phyloP scores from a whole-genome alignment of 495 filamentous ascomycete species.

The Aspergillus carlsbadensis region DNA sequence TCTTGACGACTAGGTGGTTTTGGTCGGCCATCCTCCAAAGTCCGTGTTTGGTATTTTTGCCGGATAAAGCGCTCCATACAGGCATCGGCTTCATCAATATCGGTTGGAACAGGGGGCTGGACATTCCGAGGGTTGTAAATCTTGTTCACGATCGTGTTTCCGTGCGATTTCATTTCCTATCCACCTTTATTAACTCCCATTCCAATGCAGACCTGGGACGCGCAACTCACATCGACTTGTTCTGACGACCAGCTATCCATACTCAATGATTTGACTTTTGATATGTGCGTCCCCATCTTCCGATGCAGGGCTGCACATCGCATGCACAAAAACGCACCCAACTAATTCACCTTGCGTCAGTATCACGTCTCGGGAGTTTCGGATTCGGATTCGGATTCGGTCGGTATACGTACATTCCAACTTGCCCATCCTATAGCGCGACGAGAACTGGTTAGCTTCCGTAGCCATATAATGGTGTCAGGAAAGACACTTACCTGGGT shows the following conservation, averaged over 20 bases:
- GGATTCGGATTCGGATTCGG: not conserved
- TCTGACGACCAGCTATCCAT: slow-evolving; percentile 97
- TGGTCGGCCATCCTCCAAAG: slow-evolving; percentile 53
- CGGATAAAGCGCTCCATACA: slow-evolving; percentile 93
- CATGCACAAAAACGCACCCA: slow-evolving; percentile 97
- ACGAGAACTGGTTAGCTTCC: slow-evolving; percentile 7
- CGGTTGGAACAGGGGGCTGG: slow-evolving; percentile 78
- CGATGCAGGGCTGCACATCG: slow-evolving; percentile 94
- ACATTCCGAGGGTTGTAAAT: slow-evolving; percentile 82
- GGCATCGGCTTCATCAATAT: slow-evolving; percentile 86
- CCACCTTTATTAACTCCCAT: slow-evolving; percentile 20
- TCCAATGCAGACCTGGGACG: not conserved
- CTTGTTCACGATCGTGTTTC: slow-evolving; percentile 82
- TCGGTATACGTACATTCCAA: slow-evolving; percentile 78
- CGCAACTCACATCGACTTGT: slow-evolving; percentile 79
- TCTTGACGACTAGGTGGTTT: slow-evolving; percentile 46
- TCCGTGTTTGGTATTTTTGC: slow-evolving; percentile 80
- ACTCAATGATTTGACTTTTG: slow-evolving; percentile 95
- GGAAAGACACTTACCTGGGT: slow-evolving; percentile 71
- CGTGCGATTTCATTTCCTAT: slow-evolving; percentile 88
- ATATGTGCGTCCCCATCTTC: slow-evolving; percentile 95
- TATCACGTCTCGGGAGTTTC: not conserved
- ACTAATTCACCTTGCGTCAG: slow-evolving; percentile 49
- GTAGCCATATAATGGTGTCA: not conserved
- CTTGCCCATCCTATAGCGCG: slow-evolving; percentile 81